Conservation (phyloP, 108 stramenopile genomes). For the Nitzschia inconspicua region DNA sequence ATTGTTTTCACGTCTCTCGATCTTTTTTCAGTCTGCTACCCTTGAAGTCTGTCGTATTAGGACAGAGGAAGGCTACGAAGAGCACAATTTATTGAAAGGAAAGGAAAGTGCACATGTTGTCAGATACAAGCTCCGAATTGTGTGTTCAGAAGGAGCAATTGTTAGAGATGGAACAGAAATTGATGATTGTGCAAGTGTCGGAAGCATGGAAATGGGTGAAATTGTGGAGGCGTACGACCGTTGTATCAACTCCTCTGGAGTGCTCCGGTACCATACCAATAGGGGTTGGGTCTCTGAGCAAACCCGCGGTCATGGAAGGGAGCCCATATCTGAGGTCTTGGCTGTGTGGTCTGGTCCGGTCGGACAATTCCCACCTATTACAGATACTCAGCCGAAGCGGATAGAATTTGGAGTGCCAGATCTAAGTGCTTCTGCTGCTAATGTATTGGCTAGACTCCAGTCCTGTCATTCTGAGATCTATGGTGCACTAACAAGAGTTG, state of each 20-base stretch:
- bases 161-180: conserved; percentile 90
- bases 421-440: conserved; percentile 55
- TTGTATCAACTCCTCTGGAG: conserved; percentile 86
- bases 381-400: too few species aligned
- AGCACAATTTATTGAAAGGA: conserved; percentile 32
- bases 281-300: conserved; percentile 93
- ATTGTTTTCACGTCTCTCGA: conserved; percentile 40
- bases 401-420: conserved; percentile 70
- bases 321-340: conserved; percentile 92
- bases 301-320: conserved; percentile 86
- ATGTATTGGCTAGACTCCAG: conserved; percentile 69
- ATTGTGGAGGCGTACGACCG: conserved; percentile 77
- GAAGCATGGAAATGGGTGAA: conserved; percentile 86
- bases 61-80: conserved; percentile 54
- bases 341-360: conserved; percentile 36
- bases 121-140: conserved; percentile 75
- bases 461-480: conserved; percentile 54
- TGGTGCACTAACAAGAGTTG: conserved; percentile 45
- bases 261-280: conserved; percentile 80
- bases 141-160: conserved; percentile 88
- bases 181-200: conserved; percentile 82
- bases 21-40: conserved; percentile 60
- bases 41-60: conserved; percentile 72
- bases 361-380: too few species aligned
- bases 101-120: conserved; percentile 18